Percentiles rank a stretch among this genome's conserved stretches.
These are phyloP conservation scores for Microcyclosporella mali DNA, from an alignment of 2,329 filamentous ascomycete genomes.

Conservation along the genomic window DNA sequence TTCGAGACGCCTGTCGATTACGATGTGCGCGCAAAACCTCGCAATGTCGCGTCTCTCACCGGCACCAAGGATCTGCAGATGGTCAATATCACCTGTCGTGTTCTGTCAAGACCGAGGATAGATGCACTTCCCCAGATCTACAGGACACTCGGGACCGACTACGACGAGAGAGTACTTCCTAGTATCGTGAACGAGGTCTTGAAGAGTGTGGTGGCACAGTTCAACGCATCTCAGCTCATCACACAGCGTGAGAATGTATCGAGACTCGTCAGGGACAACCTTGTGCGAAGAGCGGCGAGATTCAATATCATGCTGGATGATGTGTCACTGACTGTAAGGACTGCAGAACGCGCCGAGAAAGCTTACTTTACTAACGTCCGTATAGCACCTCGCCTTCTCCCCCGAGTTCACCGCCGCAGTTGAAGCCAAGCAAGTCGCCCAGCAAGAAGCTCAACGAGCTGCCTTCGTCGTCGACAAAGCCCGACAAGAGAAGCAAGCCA, in stretches of 20 bases:
- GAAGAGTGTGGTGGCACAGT: slow-evolving; percentile 96
- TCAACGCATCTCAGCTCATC: slow-evolving; percentile 97
- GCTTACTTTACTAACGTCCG: slow-evolving; percentile 6
- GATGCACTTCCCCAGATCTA: slow-evolving; percentile 93
- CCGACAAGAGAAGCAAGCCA: slow-evolving; percentile 98
- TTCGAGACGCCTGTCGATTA: slow-evolving; percentile 95
- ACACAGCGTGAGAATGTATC: slow-evolving; percentile 98
- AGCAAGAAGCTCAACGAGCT: slow-evolving; percentile 92
- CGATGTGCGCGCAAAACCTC: slow-evolving; percentile 93
- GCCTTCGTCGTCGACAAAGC: slow-evolving; percentile 99
- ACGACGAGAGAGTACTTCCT: slow-evolving; percentile 94
- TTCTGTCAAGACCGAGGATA: slow-evolving; percentile 83
- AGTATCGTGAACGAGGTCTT: slow-evolving; percentile 99
- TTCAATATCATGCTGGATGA: slow-evolving; percentile 98
- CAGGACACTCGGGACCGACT: slow-evolving; percentile 88
- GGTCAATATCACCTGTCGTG: slow-evolving; percentile 99
- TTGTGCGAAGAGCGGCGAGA: slow-evolving; percentile 80
- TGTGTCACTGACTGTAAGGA: slow-evolving; percentile 71
- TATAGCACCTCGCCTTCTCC: slow-evolving; percentile 60
- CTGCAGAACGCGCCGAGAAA: background rate
- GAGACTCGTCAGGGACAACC: slow-evolving; percentile 82
- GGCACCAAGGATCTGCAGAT: slow-evolving; percentile 99
- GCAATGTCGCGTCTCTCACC: slow-evolving; percentile 92
- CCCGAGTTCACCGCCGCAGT: slow-evolving; percentile 64
- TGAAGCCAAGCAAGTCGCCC: slow-evolving; percentile 64